Base-by-base conservation (phyloP, 225 moss, liverwort and hornwort genomes). In the Sphagnum tenellum region DNA sequence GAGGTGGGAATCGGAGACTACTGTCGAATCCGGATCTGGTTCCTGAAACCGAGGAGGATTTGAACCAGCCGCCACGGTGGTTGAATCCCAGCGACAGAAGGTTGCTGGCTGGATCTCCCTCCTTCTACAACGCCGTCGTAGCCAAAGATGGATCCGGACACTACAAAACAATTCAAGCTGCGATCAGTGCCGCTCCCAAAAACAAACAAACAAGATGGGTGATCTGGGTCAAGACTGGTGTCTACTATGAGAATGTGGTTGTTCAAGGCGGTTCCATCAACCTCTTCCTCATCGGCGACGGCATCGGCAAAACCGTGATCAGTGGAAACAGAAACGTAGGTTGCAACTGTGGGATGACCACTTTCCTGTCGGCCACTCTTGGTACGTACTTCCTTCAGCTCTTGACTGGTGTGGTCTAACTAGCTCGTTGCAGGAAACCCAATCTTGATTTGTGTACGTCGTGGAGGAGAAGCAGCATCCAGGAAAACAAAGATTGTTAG, bases 221-320 rank as follows among this genome's bases (percentile, higher is more conserved):
- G 1, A 81, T 94, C 14, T 85, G 78, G 57, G 85, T 90, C 8
- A 90, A 89, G 68, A 76, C 69, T 10, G 94, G 90, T 0, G 54
- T 85, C 5, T 94, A 94, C 70, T 47, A 69, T 46, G 94, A 89
- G 70, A 69, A 75, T 48, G 51, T 94, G 47, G 71, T 67, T 12
- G 47, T 94, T 10, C 79, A 80, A 2, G 69, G 67, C 9, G 68
- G 79, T 54, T 71, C 76, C 45, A 67, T 72, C 2, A 76, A 73
- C 65, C 46, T 77, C 60, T 55, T 79, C 73, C 70, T 87, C 14
- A 3, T 82, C 46, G 90, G 90, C 2, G 90, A 80, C n/a, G 90
- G 90, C 56, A 60, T 70, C 8, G 82, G 80, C 12, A 48, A 49
- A 11, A 85, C 90, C 4, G 55, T 88, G 63, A 71, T 90, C 68